phyloP scores from a whole-genome alignment of 208 protist genomes.

The Crithidia brevicula region DNA sequence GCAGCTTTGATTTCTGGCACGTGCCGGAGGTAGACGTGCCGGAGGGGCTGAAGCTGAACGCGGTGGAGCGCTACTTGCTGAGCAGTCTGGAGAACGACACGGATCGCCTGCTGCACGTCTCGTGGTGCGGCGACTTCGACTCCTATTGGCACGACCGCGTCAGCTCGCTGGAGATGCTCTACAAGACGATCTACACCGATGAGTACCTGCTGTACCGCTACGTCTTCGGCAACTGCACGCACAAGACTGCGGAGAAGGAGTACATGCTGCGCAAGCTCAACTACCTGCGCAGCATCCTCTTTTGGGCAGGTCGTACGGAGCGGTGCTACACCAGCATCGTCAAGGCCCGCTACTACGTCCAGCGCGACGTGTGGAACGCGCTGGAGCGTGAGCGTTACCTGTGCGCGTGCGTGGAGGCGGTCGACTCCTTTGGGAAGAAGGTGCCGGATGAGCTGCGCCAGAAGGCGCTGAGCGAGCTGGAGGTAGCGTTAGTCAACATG shows the following conservation, averaged over 20 bases:
- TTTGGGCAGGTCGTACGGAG: conserved; percentile 80
- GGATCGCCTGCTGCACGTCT: conserved; percentile 71
- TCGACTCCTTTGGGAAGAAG: conserved; percentile 77
- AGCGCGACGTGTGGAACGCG: conserved; percentile 88
- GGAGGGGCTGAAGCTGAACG: conserved; percentile 51
- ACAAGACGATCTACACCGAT: conserved; percentile 68
- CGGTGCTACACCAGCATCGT: conserved; percentile 78
- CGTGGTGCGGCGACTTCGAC: conserved; percentile 91
- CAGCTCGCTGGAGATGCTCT: conserved; percentile 72
- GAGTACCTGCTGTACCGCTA: conserved; percentile 63
- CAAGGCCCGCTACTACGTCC: conserved; percentile 80
- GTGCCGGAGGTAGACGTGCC: conserved; percentile 67
- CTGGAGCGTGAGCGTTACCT: conserved; percentile 90
- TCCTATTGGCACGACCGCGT: conserved; percentile 90
- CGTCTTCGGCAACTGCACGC: conserved; percentile 78
- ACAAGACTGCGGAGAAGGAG: conserved; percentile 64
- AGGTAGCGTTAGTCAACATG: conserved; percentile 79
- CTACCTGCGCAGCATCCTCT: conserved; percentile 80
- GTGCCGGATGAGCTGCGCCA: conserved; percentile 78
- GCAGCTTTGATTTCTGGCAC: conserved; percentile 90
- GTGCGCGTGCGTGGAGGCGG: conserved; percentile 78
- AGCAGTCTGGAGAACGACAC: conserved; percentile 88
- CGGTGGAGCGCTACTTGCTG: conserved; percentile 81
- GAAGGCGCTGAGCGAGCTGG: conserved; percentile 84
- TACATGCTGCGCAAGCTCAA: conserved; percentile 85